Percentiles rank a stretch among this genome's conserved stretches.
Conservation (phyloP, 176 grass and related monocot species). For the Carex littledalei region DNA sequence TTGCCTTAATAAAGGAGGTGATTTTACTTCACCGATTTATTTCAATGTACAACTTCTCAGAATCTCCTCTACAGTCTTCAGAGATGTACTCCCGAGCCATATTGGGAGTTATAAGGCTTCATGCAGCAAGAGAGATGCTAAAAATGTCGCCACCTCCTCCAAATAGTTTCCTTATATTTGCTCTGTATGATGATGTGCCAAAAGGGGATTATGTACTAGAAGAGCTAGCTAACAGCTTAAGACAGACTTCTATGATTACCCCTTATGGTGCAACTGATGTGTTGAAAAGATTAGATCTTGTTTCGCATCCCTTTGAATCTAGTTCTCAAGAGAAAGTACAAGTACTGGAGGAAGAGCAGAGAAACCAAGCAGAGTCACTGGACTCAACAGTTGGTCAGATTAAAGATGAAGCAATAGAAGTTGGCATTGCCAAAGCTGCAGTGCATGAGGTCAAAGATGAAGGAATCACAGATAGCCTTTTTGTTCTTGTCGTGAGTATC, state of each 20-base stretch:
- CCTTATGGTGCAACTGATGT: slow-evolving; percentile 57
- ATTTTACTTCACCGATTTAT: slow-evolving; percentile 71
- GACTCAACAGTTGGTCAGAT: slow-evolving; percentile 58
- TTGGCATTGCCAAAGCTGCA: slow-evolving; percentile 48
- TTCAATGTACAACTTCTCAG: slow-evolving; percentile 42
- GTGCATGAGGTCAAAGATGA: slow-evolving; percentile 67
- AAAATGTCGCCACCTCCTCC: slow-evolving; percentile 68
- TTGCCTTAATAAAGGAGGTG: slow-evolving; percentile 72
- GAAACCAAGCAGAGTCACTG: slow-evolving; percentile 33
- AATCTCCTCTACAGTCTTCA: slow-evolving; percentile 51
- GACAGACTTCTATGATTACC: slow-evolving; percentile 50
- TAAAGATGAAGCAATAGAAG: slow-evolving; percentile 62
- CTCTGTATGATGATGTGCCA: slow-evolving; percentile 62
- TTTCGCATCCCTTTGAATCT: slow-evolving; percentile 8
- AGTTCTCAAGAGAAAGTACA: slow-evolving; percentile 30
- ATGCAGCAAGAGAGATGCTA: slow-evolving; percentile 80
- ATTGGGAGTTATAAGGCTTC: slow-evolving; percentile 81
- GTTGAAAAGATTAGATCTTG: slow-evolving; percentile 55
- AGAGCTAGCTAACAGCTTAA: slow-evolving; percentile 67
- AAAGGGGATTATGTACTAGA: slow-evolving; percentile 83
- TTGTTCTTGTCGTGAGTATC: slow-evolving; percentile 54
- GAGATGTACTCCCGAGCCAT: slow-evolving; percentile 64
- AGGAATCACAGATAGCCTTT: slow-evolving; percentile 73
- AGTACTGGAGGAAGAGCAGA: slow-evolving; percentile 30
- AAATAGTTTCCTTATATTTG: slow-evolving; percentile 69